Percentiles rank a stretch among this genome's conserved stretches.
These are phyloP conservation scores for Hanseniaspora sp. DNA, from an alignment of 1,139 yeast species.

Conservation along the genomic window DNA sequence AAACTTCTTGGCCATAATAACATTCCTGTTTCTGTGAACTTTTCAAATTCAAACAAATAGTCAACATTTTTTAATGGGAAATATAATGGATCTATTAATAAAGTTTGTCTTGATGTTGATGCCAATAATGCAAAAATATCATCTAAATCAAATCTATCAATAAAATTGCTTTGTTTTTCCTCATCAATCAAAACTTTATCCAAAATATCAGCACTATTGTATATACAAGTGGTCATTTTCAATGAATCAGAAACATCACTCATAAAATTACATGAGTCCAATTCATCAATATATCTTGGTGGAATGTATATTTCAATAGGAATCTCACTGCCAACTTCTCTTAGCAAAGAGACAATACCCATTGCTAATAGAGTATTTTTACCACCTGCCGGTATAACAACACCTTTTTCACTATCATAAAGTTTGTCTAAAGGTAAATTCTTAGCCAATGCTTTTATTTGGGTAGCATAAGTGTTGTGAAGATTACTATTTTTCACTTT, in stretches of 20 bases:
- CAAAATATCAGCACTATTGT: background rate
- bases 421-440: background rate
- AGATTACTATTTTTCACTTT: conserved; percentile 6
- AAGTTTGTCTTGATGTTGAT: conserved; percentile 62
- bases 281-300: conserved; percentile 4
- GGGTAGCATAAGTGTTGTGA: background rate
- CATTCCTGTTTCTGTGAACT: conserved; percentile 47
- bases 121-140: conserved; percentile 48
- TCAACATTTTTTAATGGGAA: conserved; percentile 54
- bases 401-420: background rate
- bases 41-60: conserved; percentile 41
- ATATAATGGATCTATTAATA: conserved; percentile 66
- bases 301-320: conserved; percentile 8
- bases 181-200: background rate
- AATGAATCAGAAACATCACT: background rate
- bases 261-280: background rate
- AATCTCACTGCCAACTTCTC: conserved; percentile 7
- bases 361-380: conserved; percentile 1
- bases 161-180: background rate
- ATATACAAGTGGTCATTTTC: background rate
- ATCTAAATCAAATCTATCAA: conserved; percentile 7
- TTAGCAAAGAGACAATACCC: conserved; percentile 3
- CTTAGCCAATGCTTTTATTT: background rate
- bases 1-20: conserved; percentile 77
- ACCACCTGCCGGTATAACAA: conserved; percentile 14